Percentiles rank a stretch among this genome's conserved stretches.
phyloP scores from a whole-genome alignment of 108 stramenopile species.

The Pseudonitzschia multiseries region DNA sequence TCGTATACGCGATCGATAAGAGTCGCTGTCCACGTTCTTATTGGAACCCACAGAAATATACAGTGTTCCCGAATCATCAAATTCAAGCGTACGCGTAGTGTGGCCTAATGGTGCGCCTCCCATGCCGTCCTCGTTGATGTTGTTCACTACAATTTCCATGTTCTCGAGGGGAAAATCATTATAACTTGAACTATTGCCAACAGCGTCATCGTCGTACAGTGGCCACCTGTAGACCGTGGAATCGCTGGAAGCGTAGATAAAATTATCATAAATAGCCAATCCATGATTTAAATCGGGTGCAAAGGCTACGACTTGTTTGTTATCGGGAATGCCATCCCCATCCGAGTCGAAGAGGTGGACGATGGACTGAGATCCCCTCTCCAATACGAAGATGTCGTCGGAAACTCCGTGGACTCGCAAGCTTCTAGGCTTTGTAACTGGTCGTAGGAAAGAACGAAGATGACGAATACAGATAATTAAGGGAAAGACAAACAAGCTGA shows the following conservation, averaged over 20 bases:
- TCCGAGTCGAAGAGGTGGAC: constrained; percentile 33
- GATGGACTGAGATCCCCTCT: constrained; percentile 31
- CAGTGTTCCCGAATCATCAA: constrained; percentile 50
- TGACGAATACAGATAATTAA: neutral
- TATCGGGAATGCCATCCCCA: constrained; percentile 34
- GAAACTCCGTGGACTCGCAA: constrained; percentile 10
- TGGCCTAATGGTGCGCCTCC: constrained; percentile 64
- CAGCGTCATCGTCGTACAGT: neutral
- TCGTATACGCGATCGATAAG: constrained; percentile 65
- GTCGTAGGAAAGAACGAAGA: neutral
- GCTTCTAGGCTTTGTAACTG: constrained; percentile 16
- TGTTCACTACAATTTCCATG: constrained; percentile 30
- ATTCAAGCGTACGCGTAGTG: constrained; percentile 63
- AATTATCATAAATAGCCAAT: constrained; percentile 47
- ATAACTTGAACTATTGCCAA: neutral
- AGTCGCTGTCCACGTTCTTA: constrained; percentile 56
- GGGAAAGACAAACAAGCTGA: neutral
- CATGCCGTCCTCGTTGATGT: constrained; percentile 47
- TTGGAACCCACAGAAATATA: constrained; percentile 66
- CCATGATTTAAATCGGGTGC: constrained; percentile 61
- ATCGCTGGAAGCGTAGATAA: constrained; percentile 60
- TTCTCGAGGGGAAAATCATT: neutral
- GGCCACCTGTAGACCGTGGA: constrained; percentile 65
- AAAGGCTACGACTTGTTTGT: constrained; percentile 28
- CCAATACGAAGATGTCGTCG: constrained; percentile 34